phyloP scores from a whole-genome alignment of 2,329 filamentous ascomycete species.

The Pezicula rhizophila region DNA sequence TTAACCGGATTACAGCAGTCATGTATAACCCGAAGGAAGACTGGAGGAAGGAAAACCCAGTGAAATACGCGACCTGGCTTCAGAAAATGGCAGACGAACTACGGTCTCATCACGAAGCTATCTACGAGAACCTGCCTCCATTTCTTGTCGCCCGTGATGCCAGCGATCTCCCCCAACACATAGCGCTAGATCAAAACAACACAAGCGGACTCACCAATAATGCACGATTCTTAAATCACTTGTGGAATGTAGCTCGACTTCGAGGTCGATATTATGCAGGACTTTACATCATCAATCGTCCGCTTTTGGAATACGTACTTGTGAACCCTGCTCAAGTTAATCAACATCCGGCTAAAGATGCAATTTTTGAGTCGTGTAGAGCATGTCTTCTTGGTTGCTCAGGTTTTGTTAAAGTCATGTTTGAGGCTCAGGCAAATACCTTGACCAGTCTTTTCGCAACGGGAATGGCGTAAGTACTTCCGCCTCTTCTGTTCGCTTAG shows the following conservation, averaged over 20 bases:
- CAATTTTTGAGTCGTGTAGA: slow-evolving; percentile 17
- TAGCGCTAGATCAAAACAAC: background rate
- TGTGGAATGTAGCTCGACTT: slow-evolving; percentile 26
- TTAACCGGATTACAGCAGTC: slow-evolving; percentile 26
- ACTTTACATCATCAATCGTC: slow-evolving; percentile 27
- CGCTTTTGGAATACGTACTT: slow-evolving; percentile 25
- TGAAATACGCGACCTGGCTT: slow-evolving; percentile 26
- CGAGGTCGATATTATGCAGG: slow-evolving; percentile 26
- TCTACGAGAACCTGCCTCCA: slow-evolving; percentile 23
- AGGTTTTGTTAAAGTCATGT: slow-evolving; percentile 26
- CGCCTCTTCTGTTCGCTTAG: background rate
- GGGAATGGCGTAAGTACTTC: slow-evolving; percentile 26
- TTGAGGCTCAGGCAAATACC: slow-evolving; percentile 19
- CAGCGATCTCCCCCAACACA: slow-evolving; percentile 8
- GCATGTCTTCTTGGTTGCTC: slow-evolving; percentile 21
- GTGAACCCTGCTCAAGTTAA: slow-evolving; percentile 21
- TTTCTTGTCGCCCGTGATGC: slow-evolving; percentile 14
- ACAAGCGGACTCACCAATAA: background rate
- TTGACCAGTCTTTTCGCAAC: slow-evolving; percentile 24
- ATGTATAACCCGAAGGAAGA: slow-evolving; percentile 25
- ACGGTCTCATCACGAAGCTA: slow-evolving; percentile 38
- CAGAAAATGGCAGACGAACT: slow-evolving; percentile 37
- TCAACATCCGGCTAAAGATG: slow-evolving; percentile 17
- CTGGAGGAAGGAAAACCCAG: slow-evolving; percentile 1
- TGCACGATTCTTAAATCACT: slow-evolving; percentile 18